A percentile compares a stretch with the other conserved stretches of the same genome.
These are phyloP conservation scores for Naegleria lovaniensis DNA, from an alignment of 208 protist genomes.

Conservation along the genomic window DNA sequence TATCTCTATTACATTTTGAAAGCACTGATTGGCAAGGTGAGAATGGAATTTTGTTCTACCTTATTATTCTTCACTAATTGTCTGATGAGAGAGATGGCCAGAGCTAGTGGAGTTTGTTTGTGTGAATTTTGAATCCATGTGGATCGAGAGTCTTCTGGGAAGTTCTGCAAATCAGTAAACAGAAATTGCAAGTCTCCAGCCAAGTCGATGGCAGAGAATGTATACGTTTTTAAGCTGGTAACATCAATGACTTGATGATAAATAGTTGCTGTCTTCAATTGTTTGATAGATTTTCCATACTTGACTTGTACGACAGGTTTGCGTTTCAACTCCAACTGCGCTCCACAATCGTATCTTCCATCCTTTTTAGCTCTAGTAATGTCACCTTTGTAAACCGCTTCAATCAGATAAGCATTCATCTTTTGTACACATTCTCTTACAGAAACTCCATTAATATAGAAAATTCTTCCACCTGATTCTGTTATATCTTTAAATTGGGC, in stretches of 20 bases:
- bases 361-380: not conserved
- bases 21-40: not conserved
- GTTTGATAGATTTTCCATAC: not conserved
- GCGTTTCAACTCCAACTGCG: not conserved
- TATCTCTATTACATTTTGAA: not conserved
- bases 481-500: not conserved
- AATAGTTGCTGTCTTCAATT: not conserved
- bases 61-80: not conserved
- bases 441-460: not conserved
- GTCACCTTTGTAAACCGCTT: not conserved
- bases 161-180: not conserved
- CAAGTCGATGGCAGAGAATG: not conserved
- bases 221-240: not conserved
- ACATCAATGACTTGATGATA: not conserved
- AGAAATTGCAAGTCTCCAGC: not conserved
- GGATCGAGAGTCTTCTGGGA: not conserved
- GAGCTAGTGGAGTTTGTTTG: not conserved
- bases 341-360: not conserved
- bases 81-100: not conserved
- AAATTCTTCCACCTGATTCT: slow-evolving; percentile 2
- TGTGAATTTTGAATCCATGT: not conserved
- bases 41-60: not conserved
- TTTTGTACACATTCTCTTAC: not conserved
- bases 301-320: not conserved
- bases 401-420: not conserved